Conservation (phyloP, 495 filamentous ascomycete genomes). For the Lasiosphaeria ovina region DNA sequence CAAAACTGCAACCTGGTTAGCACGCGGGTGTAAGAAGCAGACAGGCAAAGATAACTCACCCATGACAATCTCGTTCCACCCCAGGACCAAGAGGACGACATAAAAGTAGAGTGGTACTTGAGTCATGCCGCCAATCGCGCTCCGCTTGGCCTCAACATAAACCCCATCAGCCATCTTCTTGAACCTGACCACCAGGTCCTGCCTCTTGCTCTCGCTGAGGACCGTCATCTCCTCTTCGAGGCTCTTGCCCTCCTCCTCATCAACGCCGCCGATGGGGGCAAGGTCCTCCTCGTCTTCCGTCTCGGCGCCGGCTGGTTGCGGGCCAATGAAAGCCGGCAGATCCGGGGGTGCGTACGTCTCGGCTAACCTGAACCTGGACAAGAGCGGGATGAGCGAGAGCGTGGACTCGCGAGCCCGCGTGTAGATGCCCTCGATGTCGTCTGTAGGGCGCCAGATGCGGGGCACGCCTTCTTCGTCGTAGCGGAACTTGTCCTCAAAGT, state of each 20-base stretch:
- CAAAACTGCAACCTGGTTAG: constrained; percentile 63
- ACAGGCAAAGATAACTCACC: constrained; percentile 54
- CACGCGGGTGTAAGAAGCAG: neutral
- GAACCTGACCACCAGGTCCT: constrained; percentile 89
- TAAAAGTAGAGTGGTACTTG: constrained; percentile 96
- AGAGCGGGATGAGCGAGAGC: constrained; percentile 79
- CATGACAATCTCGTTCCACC: constrained; percentile 95
- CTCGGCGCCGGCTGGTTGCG: constrained; percentile 70
- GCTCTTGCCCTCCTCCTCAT: constrained; percentile 89
- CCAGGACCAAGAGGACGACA: constrained; percentile 78
- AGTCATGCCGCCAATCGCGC: constrained; percentile 91
- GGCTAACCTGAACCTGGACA: constrained; percentile 76
- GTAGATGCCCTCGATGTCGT: constrained; percentile 95
- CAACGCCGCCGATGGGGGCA: constrained; percentile 79
- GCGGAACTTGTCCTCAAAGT: constrained; percentile 98
- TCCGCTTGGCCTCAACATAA: constrained; percentile 94
- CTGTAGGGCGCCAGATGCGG: constrained; percentile 92
- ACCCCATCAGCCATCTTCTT: constrained; percentile 97
- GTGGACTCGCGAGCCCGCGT: constrained; percentile 89
- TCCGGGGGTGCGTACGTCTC: constrained; percentile 72
- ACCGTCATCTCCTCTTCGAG: constrained; percentile 96
- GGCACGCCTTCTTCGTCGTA: constrained; percentile 95
- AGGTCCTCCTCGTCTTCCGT: constrained; percentile 88
- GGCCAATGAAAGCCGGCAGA: constrained; percentile 76
- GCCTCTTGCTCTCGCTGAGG: constrained; percentile 78